These are phyloP conservation scores for Diophrys sp. DNA, from an alignment of 73 alveolate genomes.

Conservation along the genomic window DNA sequence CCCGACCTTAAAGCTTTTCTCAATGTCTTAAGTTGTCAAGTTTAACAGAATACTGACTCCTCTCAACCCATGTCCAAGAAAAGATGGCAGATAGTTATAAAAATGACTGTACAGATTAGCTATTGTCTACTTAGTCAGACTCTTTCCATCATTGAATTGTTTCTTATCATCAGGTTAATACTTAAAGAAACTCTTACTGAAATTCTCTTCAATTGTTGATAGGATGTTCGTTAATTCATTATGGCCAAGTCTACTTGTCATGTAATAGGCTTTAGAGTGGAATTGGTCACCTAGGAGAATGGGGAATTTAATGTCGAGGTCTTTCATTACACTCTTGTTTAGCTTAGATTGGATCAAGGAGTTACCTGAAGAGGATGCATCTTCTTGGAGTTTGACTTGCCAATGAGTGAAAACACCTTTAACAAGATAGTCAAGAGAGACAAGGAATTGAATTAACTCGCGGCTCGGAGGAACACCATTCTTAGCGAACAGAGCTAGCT, in stretches of 20 bases:
- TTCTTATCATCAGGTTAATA: constrained; percentile 15
- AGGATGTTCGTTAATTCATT: constrained; percentile 42
- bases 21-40: constrained; percentile 20
- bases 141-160: constrained; percentile 27
- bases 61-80: constrained; percentile 56
- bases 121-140: neutral
- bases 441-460: constrained; percentile 22
- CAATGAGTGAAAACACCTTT: constrained; percentile 58
- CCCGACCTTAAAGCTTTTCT: constrained; percentile 33
- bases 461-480: constrained; percentile 7
- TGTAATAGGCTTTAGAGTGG: constrained; percentile 53
- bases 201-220: constrained; percentile 46
- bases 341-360: neutral
- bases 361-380: neutral
- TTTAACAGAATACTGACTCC: constrained; percentile 47
- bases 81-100: constrained; percentile 54
- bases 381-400: constrained; percentile 40
- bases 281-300: constrained; percentile 52
- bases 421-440: constrained; percentile 48
- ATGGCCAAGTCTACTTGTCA: constrained; percentile 44
- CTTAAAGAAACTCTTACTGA: constrained; percentile 28
- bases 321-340: constrained; percentile 33
- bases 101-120: constrained; percentile 24
- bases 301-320: constrained; percentile 47
- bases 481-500: constrained; percentile 27